Base-by-base conservation (phyloP, 139 green algal species). In the Chlorella sp. region DNA sequence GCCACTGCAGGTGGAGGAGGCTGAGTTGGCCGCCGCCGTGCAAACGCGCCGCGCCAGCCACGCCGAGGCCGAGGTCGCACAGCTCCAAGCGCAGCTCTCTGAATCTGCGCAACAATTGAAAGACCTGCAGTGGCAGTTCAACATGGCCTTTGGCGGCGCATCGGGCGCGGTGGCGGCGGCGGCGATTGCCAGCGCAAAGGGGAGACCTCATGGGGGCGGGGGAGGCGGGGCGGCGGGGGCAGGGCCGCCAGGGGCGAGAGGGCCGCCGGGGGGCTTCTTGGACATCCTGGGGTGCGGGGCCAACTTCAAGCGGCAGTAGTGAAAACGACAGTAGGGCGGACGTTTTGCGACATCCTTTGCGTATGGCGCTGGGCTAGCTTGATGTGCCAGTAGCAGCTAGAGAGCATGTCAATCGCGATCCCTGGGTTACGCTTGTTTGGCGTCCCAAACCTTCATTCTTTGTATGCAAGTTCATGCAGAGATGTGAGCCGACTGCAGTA, bases 51-150 rank as follows among this genome's bases (percentile, higher is more conserved):
- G 80, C 5, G 77, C 80, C 2, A 77, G 71, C 27, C 67, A 68
- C 20, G 76, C 80, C 22, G 82, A 88, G 68, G 49, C 5, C 17
- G 77, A 85, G 74, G 32, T 80, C 24, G 67, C 71, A 2, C 2
- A 3, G 2, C n/a, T 86, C 1, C 71, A 73, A 31, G 61, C 68
- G 62, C 73, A 74, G 71, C 31, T 85, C 27, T 69, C 61, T 4
- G 76, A 86, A 6, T 59, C 76, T 10, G 70, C 83, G 63, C 74
- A 63, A 50, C 74, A 83, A 36, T 68, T 83, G 3, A 74, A 77
- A 67, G 79, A 88, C 36, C 74, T 86, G 33, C 65, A 55, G 23
- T 86, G 79, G 82, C 82, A 87, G 67, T 77, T 87, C 0, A 78
- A 78, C 55, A 81, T 87, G 66, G 76, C 78, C 31, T 62, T 82